Percentiles rank a stretch among this genome's conserved stretches.
Conservation (phyloP, 1,139 yeast genomes). For the Pichia sp. region DNA sequence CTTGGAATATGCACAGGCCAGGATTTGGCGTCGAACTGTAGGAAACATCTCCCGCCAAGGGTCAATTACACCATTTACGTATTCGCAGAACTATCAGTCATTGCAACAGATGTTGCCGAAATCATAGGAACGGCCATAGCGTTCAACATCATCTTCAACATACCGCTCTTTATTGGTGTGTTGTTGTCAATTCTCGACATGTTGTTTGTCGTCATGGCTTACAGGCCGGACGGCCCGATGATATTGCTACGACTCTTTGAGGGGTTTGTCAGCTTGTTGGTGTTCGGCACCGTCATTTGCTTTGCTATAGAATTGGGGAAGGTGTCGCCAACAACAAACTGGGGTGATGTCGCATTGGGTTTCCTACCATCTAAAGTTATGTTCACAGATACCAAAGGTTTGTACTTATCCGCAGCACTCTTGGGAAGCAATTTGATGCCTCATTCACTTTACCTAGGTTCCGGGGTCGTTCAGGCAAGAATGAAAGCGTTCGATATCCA, state of each 20-base stretch:
- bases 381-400: constrained; percentile 66
- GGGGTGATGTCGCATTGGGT: constrained; percentile 50
- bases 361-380: constrained; percentile 73
- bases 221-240: constrained; percentile 83
- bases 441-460: constrained; percentile 85
- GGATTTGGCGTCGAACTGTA: constrained; percentile 83
- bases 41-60: constrained; percentile 62
- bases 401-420: constrained; percentile 83
- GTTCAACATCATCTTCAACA: constrained; percentile 68
- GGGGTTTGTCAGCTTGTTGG: constrained; percentile 69
- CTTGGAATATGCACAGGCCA: constrained; percentile 89
- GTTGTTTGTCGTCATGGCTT: constrained; percentile 76
- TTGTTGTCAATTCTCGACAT: constrained; percentile 81
- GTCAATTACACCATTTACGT: constrained; percentile 60
- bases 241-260: constrained; percentile 77
- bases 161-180: constrained; percentile 79
- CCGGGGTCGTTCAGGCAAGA: constrained; percentile 89
- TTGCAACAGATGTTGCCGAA: constrained; percentile 91
- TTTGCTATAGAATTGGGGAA: constrained; percentile 75
- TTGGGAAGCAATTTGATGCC: constrained; percentile 99
- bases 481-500: constrained; percentile 73
- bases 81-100: constrained; percentile 82
- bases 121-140: constrained; percentile 94
- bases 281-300: constrained; percentile 77
- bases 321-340: constrained; percentile 43